Base-by-base conservation (phyloP, 345 rosid species). In the Sapria himalayana region DNA sequence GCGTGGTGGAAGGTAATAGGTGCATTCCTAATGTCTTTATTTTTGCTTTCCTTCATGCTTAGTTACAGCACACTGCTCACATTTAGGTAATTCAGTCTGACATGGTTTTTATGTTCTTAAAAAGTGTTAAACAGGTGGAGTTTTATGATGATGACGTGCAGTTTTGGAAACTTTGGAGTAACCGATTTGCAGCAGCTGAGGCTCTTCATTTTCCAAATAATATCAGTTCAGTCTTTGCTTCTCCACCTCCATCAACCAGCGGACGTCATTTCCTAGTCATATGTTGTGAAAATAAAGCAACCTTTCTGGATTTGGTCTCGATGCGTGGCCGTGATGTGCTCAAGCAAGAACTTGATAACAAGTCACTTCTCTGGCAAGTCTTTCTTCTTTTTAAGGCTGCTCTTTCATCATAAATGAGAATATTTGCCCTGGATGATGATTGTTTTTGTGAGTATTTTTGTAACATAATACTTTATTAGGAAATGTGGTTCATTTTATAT, bases 321-420 rank as follows among this genome's bases (percentile, higher is more conserved):
- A 79, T 89, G 95, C 93, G 95, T 19, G 91, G 98, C 43, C 86
- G 93, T 9, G 98, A 82, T 67, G 93, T 89, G 33, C 95, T 85
- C 14, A 89, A 89, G 66, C 84, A 74, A 44, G 98, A 89, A 53
- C 93, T 89, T 47, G 98, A 82, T 57, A 89, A 79, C 63, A 79
- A 67, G 48, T 82, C 95, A 3, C 73, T 89, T 55, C 69, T 89
- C 62, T 89, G 98, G 93, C 57, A 63, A 69, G 67, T 67, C 22
- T 36, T 33, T 14, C 9, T 52, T 22, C 15, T 19, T 5, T 32
- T 55, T 5, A 7, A 16, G 41, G 23, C 39, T 17, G 14, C 48
- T 48, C 27, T 7, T 7, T 40, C n/a, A n/a, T n/a, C n/a, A n/a
- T n/a, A n/a, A n/a, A n/a, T n/a, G n/a, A n/a, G n/a, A n/a, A n/a